phyloP scores from a whole-genome alignment of 805 yeast genomes.

The Candida qinlingensis region DNA sequence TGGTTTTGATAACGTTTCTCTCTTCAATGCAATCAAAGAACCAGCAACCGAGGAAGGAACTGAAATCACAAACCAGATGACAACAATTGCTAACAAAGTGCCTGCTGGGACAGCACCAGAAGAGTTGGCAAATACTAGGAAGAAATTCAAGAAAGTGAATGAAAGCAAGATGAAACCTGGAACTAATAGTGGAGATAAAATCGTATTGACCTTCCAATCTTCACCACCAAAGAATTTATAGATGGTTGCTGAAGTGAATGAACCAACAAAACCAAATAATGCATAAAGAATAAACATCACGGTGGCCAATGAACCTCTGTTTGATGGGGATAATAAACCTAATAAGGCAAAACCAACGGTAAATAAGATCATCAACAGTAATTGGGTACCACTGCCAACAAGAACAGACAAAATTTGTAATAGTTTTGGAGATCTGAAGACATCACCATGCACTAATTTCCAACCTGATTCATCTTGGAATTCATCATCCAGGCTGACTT shows the following conservation, averaged over 20 bases:
- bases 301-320: constrained; percentile 89
- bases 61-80: constrained; percentile 81
- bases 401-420: constrained; percentile 71
- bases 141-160: constrained; percentile 72
- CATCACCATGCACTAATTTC: constrained; percentile 94
- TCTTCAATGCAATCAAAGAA: constrained; percentile 71
- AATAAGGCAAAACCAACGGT: constrained; percentile 79
- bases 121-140: constrained; percentile 69
- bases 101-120: constrained; percentile 96
- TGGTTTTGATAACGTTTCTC: constrained; percentile 55
- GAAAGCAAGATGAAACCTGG: constrained; percentile 70
- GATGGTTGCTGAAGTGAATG: constrained; percentile 78
- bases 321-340: constrained; percentile 89
- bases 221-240: constrained; percentile 92
- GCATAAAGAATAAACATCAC: constrained; percentile 84
- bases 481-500: constrained; percentile 80
- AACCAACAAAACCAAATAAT: constrained; percentile 73
- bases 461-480: constrained; percentile 93
- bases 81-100: constrained; percentile 74
- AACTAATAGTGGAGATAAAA: constrained; percentile 75
- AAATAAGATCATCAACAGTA: constrained; percentile 66
- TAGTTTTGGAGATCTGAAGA: constrained; percentile 76
- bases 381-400: constrained; percentile 84
- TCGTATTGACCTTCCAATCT: constrained; percentile 81
- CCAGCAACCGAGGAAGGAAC: constrained; percentile 82